A percentile compares a stretch with the other conserved stretches of the same genome.
Conservation (phyloP, 768 basidiomycete genomes). For the Leccinum longicurvipes region DNA sequence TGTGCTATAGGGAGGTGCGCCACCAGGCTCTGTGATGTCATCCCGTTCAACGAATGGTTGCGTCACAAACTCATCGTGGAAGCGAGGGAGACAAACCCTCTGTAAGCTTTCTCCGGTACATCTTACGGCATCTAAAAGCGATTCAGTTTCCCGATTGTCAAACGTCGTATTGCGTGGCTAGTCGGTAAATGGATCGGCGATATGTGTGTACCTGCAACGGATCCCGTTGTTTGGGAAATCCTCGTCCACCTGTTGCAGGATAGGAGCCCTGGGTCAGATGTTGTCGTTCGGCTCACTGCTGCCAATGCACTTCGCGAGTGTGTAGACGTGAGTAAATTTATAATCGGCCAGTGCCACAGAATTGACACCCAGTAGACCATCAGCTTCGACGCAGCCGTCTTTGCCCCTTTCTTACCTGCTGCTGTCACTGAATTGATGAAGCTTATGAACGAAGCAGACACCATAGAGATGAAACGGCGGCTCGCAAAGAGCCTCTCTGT, state of each 20-base stretch:
- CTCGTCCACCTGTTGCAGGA: constrained; percentile 74
- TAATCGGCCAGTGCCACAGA: background rate
- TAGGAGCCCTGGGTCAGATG: constrained; percentile 66
- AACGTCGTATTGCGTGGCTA: constrained; percentile 93
- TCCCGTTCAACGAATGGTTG: constrained; percentile 73
- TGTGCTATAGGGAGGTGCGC: constrained; percentile 88
- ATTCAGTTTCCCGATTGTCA: constrained; percentile 81
- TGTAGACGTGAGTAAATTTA: constrained; percentile 65
- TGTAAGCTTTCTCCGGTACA: constrained; percentile 36
- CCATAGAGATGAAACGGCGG: constrained; percentile 72
- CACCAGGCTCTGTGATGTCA: constrained; percentile 51
- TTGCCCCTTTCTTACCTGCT: constrained; percentile 64
- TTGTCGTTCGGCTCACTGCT: constrained; percentile 84
- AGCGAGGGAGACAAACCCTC: constrained; percentile 54
- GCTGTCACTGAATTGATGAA: constrained; percentile 64
- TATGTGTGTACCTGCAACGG: constrained; percentile 54
- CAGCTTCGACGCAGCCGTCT: constrained; percentile 57
- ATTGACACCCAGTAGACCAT: constrained; percentile 45
- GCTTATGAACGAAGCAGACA: constrained; percentile 70
- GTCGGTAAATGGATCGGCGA: constrained; percentile 87
- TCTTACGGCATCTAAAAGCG: constrained; percentile 7
- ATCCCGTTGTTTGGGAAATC: constrained; percentile 74
- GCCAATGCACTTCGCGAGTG: constrained; percentile 77
- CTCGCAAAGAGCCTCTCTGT: constrained; percentile 67
- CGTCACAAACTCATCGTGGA: constrained; percentile 56